phyloP scores from a whole-genome alignment of 768 basidiomycete genomes.

The Leccinum sublutescens region DNA sequence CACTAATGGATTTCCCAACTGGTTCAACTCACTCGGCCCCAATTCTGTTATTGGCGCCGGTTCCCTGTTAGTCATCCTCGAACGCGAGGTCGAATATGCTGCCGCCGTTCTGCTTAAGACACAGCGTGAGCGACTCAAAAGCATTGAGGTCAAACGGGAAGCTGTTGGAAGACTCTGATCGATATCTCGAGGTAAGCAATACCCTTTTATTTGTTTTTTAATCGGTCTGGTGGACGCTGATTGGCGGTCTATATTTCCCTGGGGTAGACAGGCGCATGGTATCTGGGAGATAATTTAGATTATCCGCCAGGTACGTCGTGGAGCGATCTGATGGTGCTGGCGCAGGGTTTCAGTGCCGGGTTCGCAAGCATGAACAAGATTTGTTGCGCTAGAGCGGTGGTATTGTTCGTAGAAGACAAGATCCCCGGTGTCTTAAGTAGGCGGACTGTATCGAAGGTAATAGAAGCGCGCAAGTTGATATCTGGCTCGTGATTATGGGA shows the following conservation, averaged over 20 bases:
- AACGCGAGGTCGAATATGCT: constrained; percentile 57
- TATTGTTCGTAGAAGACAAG: too few species aligned
- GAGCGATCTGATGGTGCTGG: not conserved
- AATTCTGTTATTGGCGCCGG: constrained; percentile 56
- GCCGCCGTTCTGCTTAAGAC: constrained; percentile 55
- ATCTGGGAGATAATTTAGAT: constrained; percentile 11
- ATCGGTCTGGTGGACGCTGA: not conserved
- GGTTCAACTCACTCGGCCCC: constrained; percentile 59
- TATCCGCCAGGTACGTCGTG: constrained; percentile 11
- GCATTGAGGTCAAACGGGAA: constrained; percentile 57
- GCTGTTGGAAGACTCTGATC: constrained; percentile 61
- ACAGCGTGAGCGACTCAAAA: constrained; percentile 60
- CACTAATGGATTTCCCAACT: constrained; percentile 68
- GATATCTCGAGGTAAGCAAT: constrained; percentile 48
- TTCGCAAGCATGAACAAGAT: not conserved
- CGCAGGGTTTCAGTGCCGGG: not conserved
- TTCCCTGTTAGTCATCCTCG: constrained; percentile 52
- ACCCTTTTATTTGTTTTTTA: too few species aligned
- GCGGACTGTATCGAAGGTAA: too few species aligned
- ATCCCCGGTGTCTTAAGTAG: too few species aligned
- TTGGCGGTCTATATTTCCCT: constrained; percentile 4
- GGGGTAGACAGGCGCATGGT: constrained; percentile 17
- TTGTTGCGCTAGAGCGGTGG: too few species aligned
- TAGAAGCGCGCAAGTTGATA: too few species aligned
- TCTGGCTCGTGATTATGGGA: too few species aligned